phyloP scores from a whole-genome alignment of 441 rosid genomes.

The Viola pubescens region DNA sequence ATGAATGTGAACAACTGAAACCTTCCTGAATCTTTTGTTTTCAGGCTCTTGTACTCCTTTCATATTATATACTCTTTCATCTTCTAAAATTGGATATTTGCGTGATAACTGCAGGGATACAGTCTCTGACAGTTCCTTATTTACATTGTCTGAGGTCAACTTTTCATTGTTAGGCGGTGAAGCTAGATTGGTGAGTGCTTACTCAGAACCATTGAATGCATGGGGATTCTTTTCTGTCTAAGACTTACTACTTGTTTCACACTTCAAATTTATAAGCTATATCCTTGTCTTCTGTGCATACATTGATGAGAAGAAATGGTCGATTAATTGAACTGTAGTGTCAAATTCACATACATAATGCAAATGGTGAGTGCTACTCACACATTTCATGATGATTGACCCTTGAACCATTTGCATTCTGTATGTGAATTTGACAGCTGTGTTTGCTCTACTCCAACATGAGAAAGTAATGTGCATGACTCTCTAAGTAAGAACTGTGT shows the following conservation, averaged over 20 bases:
- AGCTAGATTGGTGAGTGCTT: conserved; percentile 55
- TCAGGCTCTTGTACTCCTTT: not conserved
- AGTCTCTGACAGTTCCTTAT: conserved; percentile 35
- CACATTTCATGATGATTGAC: too few species aligned
- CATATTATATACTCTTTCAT: not conserved
- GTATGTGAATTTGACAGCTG: too few species aligned
- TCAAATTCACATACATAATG: too few species aligned
- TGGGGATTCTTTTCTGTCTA: not conserved
- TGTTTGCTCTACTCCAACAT: too few species aligned
- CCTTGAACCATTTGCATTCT: too few species aligned
- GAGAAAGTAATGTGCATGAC: too few species aligned
- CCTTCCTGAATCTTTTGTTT: conserved; percentile 2
- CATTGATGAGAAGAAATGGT: too few species aligned
- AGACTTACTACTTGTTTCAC: not conserved
- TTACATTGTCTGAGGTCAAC: conserved; percentile 66
- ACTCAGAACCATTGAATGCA: not conserved
- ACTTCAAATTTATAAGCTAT: too few species aligned
- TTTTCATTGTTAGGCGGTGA: conserved; percentile 56
- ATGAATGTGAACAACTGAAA: conserved; percentile 10
- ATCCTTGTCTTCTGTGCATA: too few species aligned
- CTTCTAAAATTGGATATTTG: conserved; percentile 17
- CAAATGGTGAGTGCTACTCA: too few species aligned
- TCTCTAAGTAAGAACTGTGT: too few species aligned
- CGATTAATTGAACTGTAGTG: too few species aligned
- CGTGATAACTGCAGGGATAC: conserved; percentile 39